These are phyloP conservation scores for Aristolochia fimbriata DNA, from an alignment of 164 flowering plant genomes.

Conservation along the genomic window DNA sequence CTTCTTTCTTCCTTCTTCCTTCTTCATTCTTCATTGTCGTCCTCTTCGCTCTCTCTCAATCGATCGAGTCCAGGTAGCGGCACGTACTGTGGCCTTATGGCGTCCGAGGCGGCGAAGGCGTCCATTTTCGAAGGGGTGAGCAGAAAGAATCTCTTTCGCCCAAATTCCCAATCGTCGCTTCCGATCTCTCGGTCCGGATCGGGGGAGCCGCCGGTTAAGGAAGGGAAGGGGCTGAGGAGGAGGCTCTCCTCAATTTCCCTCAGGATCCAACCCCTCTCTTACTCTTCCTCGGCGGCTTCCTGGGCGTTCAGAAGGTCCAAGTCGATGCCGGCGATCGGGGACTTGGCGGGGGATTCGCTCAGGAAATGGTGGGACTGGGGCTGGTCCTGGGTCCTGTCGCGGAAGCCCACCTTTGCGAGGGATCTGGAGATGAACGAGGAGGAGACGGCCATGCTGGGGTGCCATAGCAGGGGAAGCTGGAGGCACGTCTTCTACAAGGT, in stretches of 20 bases:
- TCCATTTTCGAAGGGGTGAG: constrained; percentile 16
- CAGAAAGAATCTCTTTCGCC: constrained; percentile 13
- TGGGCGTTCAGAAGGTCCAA: constrained; percentile 53
- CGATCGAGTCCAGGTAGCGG: too few species aligned
- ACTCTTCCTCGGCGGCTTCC: constrained; percentile 22
- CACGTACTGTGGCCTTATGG: too few species aligned
- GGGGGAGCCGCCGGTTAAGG: constrained; percentile 3
- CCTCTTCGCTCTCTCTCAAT: neutral
- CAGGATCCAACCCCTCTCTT: constrained; percentile 26
- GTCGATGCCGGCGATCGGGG: constrained; percentile 48
- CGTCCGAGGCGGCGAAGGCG: constrained; percentile 10
- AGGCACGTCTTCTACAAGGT: constrained; percentile 57
- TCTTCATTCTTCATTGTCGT: too few species aligned
- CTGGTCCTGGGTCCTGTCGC: constrained; percentile 65
- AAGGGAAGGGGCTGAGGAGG: constrained; percentile 23
- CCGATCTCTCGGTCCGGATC: constrained; percentile 16
- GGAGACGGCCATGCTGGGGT: constrained; percentile 38
- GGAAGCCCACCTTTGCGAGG: constrained; percentile 51
- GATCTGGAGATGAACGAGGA: constrained; percentile 88
- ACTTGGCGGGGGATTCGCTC: constrained; percentile 41
- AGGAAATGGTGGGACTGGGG: constrained; percentile 76
- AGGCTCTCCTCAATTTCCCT: constrained; percentile 49
- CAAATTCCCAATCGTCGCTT: constrained; percentile 12
- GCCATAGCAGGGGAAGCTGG: constrained; percentile 51
- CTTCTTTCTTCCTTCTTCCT: neutral